Conservation (phyloP, 768 basidiomycete species). For the Boletus vermiculosoides region DNA sequence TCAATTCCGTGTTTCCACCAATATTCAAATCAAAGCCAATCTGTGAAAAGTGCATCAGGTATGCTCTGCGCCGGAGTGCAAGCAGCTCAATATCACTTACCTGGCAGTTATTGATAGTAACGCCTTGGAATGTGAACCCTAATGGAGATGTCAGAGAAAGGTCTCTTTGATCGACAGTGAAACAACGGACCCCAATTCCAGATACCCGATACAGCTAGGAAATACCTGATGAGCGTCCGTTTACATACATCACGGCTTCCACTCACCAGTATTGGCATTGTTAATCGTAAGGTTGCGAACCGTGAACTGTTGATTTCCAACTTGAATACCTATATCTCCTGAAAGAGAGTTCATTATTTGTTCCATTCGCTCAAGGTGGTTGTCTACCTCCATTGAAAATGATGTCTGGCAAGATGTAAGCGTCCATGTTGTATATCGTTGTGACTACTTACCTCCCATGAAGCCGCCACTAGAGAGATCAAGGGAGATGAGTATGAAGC, state of each 20-base stretch:
- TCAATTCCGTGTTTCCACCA: constrained; percentile 33
- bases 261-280: constrained; percentile 41
- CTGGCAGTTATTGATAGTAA: constrained; percentile 43
- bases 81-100: neutral
- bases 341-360: neutral
- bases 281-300: constrained; percentile 60
- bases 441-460: constrained; percentile 48
- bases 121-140: constrained; percentile 55
- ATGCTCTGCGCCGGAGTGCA: neutral
- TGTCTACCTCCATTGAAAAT: constrained; percentile 42
- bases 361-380: neutral
- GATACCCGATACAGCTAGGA: constrained; percentile 28
- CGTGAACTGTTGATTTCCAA: constrained; percentile 80
- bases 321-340: constrained; percentile 58
- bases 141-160: neutral
- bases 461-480: constrained; percentile 38
- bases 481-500: neutral
- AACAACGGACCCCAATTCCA: constrained; percentile 44
- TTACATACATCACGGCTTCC: neutral
- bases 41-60: constrained; percentile 6
- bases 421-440: neutral
- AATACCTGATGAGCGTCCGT: neutral
- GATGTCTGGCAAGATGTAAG: constrained; percentile 29
- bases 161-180: neutral
- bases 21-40: constrained; percentile 48